These are phyloP conservation scores for Amaranthus hypochondriacus DNA, from an alignment of 148 eudicot genomes.

Conservation along the genomic window DNA sequence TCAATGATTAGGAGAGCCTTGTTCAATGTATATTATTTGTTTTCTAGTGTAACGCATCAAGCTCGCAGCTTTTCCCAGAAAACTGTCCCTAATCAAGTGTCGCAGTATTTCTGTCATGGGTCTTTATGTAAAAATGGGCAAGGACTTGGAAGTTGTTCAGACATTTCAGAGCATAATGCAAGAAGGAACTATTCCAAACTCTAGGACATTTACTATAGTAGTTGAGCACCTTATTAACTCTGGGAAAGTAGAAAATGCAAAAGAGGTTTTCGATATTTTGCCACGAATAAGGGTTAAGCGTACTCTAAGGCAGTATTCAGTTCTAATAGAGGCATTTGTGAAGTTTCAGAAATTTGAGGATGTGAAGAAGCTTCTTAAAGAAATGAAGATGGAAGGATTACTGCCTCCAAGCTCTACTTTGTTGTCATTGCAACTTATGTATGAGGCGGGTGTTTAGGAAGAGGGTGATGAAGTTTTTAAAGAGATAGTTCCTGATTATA, in stretches of 20 bases:
- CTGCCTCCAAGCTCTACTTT: slow-evolving; percentile 66
- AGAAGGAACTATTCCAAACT: slow-evolving; percentile 70
- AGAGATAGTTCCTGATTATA: slow-evolving; percentile 65
- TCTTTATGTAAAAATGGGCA: slow-evolving; percentile 48
- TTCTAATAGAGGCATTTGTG: slow-evolving; percentile 55
- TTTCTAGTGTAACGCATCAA: slow-evolving; percentile 25
- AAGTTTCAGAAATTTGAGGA: slow-evolving; percentile 36
- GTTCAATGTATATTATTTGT: slow-evolving; percentile 17
- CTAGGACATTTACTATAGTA: slow-evolving; percentile 71
- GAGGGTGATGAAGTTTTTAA: slow-evolving; percentile 43
- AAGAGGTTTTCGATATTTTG: slow-evolving; percentile 51
- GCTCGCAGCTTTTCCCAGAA: slow-evolving; percentile 39
- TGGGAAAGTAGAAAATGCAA: slow-evolving; percentile 45
- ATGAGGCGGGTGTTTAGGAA: slow-evolving; percentile 52
- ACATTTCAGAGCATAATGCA: slow-evolving; percentile 48
- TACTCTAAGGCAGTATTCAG: slow-evolving; percentile 56
- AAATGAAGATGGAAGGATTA: slow-evolving; percentile 62
- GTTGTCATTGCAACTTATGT: slow-evolving; percentile 47
- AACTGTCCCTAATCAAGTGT: slow-evolving; percentile 40
- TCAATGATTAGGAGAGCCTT: slow-evolving; percentile 30
- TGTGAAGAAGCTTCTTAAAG: slow-evolving; percentile 54
- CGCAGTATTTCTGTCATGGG: slow-evolving; percentile 65
- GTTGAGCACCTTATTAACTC: slow-evolving; percentile 71
- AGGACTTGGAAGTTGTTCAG: slow-evolving; percentile 59
- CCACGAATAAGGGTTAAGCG: slow-evolving; percentile 72